Evolutionary conservation across 352 stramenopile species (phyloP).

Genomic region (Achlya hypogyna): DNA sequence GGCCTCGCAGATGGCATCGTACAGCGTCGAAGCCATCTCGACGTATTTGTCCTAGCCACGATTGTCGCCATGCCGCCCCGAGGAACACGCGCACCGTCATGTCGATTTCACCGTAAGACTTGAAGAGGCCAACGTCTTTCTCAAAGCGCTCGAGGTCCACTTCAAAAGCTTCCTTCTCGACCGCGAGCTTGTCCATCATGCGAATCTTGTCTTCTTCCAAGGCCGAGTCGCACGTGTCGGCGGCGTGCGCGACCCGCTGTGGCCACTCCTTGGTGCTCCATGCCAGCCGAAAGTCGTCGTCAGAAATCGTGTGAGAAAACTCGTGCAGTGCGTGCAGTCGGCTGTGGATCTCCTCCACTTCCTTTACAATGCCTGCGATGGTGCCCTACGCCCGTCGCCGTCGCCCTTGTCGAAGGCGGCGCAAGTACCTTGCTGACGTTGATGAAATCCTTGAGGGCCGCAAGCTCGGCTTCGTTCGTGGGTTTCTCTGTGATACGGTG

Average conservation of each 20-base stretch:
- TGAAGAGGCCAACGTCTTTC: constrained; percentile 80
- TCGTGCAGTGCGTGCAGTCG: constrained; percentile 64
- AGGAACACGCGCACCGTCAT: constrained; percentile 29
- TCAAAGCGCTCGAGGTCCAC: constrained; percentile 83
- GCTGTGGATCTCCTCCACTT: constrained; percentile 68
- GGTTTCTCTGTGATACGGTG: constrained; percentile 86
- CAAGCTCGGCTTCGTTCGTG: constrained; percentile 86
- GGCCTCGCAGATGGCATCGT: constrained; percentile 86
- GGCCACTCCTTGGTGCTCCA: constrained; percentile 87
- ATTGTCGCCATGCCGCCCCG: neutral
- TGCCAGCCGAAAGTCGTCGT: constrained; percentile 84
- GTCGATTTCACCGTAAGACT: constrained; percentile 79
- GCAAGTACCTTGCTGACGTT: constrained; percentile 57
- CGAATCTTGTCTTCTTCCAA: constrained; percentile 88
- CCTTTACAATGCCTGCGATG: constrained; percentile 61
- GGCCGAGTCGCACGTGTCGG: constrained; percentile 77
- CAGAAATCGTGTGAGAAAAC: constrained; percentile 77
- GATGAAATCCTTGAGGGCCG: constrained; percentile 85
- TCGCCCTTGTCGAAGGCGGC: neutral
- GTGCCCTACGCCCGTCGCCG: neutral
- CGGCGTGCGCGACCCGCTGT: constrained; percentile 64
- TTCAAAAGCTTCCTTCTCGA: constrained; percentile 87
- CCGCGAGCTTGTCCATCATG: constrained; percentile 90
- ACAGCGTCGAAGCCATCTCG: constrained; percentile 75
- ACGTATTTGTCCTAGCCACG: constrained; percentile 67